Base-by-base conservation (phyloP, 768 basidiomycete genomes). In the Cantharellus cinnabarinus region DNA sequence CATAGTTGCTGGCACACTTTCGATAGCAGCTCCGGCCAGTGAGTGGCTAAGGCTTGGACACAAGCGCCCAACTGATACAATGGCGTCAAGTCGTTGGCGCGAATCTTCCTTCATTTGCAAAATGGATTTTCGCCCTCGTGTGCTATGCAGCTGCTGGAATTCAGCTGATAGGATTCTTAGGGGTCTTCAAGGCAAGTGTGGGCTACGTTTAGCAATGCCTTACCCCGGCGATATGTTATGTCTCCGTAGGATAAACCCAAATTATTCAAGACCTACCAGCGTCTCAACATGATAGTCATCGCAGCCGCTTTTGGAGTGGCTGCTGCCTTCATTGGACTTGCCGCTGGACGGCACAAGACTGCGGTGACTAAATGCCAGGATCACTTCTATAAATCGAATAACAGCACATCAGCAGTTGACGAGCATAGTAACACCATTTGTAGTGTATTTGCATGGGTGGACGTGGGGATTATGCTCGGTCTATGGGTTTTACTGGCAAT, bases 391-490 rank as follows among this genome's bases (percentile, higher is more conserved):
- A 53, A 58, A 50, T 29, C 58, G 42, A 50, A 55, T 5, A 60
- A 52, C 51, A 42, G 42, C 51, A 57, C 54, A 52, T 39, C 34
- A 56, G 63, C 50, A 85, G 79, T 71, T 85, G 73, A 15, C 67
- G 71, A 63, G 57, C 65, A 89, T 67, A 85, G 81, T 3, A 69
- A 81, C 41, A 80, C 77, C 3, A 75, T 98, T 34, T 99, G 95
- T 71, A 74, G 82, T 53, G 83, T 95, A 58, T 94, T 97, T 67
- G 76, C 89, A 3, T 95, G 90, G 88, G 85, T 89, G 5, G 85
- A 87, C 65, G 74, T 95, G 10, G 93, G 93, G 42, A 72, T 97
- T 59, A 93, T 98, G 89, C 84, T 76, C 20, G 88, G 79, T 4
- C 73, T 95, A 3, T 97, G 91, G 87, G 70, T 85, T 5, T 66